phyloP scores from a whole-genome alignment of 1,284 basidiomycete genomes.

The Papiliotrema flavescens region DNA sequence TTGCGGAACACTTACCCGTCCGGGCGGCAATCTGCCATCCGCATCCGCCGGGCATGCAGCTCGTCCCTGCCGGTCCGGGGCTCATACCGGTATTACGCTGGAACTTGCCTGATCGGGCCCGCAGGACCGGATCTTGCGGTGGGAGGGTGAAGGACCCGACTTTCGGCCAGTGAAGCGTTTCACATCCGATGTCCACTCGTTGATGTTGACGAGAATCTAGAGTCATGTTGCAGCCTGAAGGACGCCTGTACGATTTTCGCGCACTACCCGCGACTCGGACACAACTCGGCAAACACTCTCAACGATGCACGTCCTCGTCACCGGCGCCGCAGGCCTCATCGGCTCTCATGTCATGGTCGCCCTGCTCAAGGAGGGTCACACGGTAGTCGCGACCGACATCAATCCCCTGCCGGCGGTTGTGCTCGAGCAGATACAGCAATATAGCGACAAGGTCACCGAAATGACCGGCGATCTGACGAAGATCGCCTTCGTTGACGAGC shows the following conservation, averaged over 20 bases:
- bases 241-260: neutral
- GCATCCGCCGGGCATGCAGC: too few relatives aligned
- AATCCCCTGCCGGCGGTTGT: constrained; percentile 12
- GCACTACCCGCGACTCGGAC: neutral
- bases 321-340: constrained; percentile 34
- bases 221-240: neutral
- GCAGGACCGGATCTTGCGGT: too few relatives aligned
- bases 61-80: too few relatives aligned
- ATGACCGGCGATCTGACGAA: constrained; percentile 6
- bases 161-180: too few relatives aligned
- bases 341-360: constrained; percentile 13
- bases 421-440: constrained; percentile 20
- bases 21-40: too few relatives aligned
- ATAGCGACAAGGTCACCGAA: constrained; percentile 16
- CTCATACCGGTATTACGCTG: too few relatives aligned
- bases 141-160: too few relatives aligned
- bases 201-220: too few relatives aligned
- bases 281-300: neutral
- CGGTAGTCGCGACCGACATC: constrained; percentile 30
- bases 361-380: constrained; percentile 28
- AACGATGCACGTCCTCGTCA: constrained; percentile 39
- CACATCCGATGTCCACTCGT: too few relatives aligned
- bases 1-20: too few relatives aligned
- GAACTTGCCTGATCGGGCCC: too few relatives aligned
- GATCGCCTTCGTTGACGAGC: neutral